Conservation (phyloP, 176 grass and related monocot species). For the Aegilops longissima region DNA sequence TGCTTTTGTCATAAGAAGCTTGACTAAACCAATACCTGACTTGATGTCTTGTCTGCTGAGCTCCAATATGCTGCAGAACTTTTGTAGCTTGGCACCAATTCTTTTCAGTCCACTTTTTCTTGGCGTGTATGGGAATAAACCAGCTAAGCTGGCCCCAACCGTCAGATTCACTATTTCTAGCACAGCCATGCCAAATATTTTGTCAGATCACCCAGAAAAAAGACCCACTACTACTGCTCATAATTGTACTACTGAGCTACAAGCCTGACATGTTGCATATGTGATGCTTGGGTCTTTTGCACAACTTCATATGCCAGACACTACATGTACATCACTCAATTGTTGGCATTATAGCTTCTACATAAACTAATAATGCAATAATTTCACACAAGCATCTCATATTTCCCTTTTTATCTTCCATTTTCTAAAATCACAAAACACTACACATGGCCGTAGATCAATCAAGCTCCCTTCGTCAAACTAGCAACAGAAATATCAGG, state of each 20-base stretch:
- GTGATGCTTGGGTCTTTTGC: conserved; percentile 16
- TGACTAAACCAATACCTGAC: background rate
- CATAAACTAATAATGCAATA: background rate
- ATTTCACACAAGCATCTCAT: conserved; percentile 15
- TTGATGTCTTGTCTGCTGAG: background rate
- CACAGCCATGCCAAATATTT: background rate
- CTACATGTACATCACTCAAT: conserved; percentile 2
- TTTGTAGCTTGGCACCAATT: background rate
- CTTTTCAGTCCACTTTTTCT: background rate
- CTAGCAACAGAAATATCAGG: background rate
- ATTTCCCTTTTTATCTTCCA: conserved; percentile 16
- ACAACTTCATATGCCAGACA: background rate
- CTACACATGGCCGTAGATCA: background rate
- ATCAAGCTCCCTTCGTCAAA: conserved; percentile 3
- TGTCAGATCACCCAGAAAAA: background rate
- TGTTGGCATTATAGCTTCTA: conserved; percentile 23
- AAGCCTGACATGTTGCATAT: conserved; percentile 19
- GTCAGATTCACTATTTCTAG: conserved; percentile 11
- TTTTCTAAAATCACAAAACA: conserved; percentile 10
- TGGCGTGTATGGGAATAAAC: background rate
- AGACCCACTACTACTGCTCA: conserved; percentile 12
- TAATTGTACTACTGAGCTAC: conserved; percentile 9
- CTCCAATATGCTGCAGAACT: background rate
- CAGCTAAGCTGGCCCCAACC: background rate
- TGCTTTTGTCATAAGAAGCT: background rate